These are phyloP conservation scores for Aphanomyces stellatus DNA, from an alignment of 352 stramenopile genomes.

Conservation along the genomic window DNA sequence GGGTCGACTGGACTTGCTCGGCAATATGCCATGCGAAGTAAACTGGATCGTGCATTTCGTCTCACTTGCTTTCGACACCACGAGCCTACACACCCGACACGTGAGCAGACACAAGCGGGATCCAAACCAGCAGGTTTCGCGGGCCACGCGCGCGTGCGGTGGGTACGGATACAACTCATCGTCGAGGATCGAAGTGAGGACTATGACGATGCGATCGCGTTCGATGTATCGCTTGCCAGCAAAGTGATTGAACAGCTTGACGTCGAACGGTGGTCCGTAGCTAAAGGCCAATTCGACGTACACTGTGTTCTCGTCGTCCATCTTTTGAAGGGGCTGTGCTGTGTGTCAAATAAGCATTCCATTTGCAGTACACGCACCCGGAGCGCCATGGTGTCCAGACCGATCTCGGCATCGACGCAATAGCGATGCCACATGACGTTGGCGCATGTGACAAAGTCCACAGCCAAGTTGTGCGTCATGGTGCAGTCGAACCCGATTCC, in stretches of 20 bases:
- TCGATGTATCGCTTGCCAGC: slow-evolving; percentile 3
- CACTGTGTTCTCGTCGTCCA: background rate
- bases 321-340: background rate
- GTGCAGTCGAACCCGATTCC: background rate
- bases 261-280: background rate
- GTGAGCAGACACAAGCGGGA: background rate
- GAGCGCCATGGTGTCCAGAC: too few species aligned
- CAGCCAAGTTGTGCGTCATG: background rate
- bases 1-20: background rate
- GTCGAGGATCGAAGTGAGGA: background rate
- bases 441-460: background rate
- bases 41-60: background rate
- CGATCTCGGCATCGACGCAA: background rate
- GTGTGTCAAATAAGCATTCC: background rate
- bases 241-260: background rate
- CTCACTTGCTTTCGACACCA: background rate
- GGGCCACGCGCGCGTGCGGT: background rate
- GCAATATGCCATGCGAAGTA: background rate
- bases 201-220: background rate
- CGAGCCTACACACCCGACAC: background rate
- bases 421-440: background rate
- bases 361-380: too few species aligned
- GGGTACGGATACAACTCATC: background rate
- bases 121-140: slow-evolving; percentile 2
- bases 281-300: background rate